Percentiles rank a stretch among this genome's conserved stretches.
phyloP scores from a whole-genome alignment of 768 basidiomycete species.

The Suillus paluster region DNA sequence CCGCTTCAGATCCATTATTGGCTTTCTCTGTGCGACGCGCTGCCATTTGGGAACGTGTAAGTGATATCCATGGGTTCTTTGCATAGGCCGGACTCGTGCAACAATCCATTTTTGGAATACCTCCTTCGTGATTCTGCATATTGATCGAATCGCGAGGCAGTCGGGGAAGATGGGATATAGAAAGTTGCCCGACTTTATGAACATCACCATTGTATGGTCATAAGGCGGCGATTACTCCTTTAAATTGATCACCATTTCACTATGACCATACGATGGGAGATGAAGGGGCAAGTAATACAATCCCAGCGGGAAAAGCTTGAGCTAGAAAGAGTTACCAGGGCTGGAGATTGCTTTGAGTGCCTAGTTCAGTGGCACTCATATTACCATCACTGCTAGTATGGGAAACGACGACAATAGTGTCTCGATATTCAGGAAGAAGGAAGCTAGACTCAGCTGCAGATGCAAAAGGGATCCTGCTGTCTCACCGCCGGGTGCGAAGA shows the following conservation, averaged over 20 bases:
- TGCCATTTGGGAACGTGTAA: not conserved
- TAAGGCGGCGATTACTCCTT: not conserved
- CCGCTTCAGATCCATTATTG: not conserved
- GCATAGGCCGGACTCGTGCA: not conserved
- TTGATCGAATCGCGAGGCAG: not conserved
- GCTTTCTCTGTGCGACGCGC: not conserved
- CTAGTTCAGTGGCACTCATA: too few species aligned
- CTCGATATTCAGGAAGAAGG: too few species aligned
- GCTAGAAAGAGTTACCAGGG: not conserved
- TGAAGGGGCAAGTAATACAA: not conserved
- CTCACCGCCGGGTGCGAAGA: not conserved
- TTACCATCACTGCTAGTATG: too few species aligned
- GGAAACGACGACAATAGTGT: too few species aligned
- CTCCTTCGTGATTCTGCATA: not conserved
- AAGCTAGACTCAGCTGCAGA: not conserved
- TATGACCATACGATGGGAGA: not conserved
- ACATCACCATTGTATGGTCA: not conserved
- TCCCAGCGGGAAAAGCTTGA: not conserved
- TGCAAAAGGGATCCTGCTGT: not conserved
- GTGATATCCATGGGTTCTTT: not conserved
- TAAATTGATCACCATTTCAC: not conserved
- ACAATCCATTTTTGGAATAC: not conserved
- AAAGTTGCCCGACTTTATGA: not conserved
- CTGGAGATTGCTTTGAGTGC: not conserved
- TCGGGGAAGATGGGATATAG: not conserved